Evolutionary conservation across 202 grass and related monocot genomes (phyloP), one percentile per base, ranked within the genome.

Genomic region (Musa balbisiana): DNA sequence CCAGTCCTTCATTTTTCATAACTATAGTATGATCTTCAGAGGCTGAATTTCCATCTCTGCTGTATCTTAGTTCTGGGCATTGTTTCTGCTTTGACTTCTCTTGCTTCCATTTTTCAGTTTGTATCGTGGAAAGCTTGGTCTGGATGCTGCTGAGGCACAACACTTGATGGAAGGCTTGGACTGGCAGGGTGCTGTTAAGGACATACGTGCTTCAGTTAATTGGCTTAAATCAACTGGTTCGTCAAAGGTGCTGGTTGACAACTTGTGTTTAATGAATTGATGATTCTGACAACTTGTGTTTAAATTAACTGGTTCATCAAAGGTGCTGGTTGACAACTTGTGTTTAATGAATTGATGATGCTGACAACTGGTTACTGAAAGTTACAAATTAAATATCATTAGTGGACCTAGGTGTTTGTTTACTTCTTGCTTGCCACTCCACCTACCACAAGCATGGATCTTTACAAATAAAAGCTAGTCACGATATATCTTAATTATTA

Each of bases 221-320:
- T 98, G 95, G 95, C 87, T 98, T 59, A 98, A 98, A 59, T 73
- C 87, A 76, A 92, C 87, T 86, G 91, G 91, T 68, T 98, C 91
- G 56, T 50, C 91, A 53, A 98, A 98, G 91, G 95, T 70, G 56
- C 71, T 55, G n/a, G 12, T 73, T 55, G 33, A 43, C 33, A 43
- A 43, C 33, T 22, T 12, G 2, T 54, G 20, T 54, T 53, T 52
- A 21, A 54, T 54, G 2, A 23, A 22, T 43, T 43, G 33, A 43
- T 43, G 15, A 1, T n/a, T 1, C n/a, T 60, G 56, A 16, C 3
- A 58, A 1, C 55, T 58, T n/a, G n/a, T n/a, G n/a, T n/a, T n/a
- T n/a, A n/a, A n/a, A n/a, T n/a, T n/a, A n/a, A n/a, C n/a, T n/a
- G n/a, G 91, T 68, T 98, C 91, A 62, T 50, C 91, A 53, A 98